Evolutionary conservation across 768 basidiomycete species (phyloP).

Genomic region (Russula emetica): DNA sequence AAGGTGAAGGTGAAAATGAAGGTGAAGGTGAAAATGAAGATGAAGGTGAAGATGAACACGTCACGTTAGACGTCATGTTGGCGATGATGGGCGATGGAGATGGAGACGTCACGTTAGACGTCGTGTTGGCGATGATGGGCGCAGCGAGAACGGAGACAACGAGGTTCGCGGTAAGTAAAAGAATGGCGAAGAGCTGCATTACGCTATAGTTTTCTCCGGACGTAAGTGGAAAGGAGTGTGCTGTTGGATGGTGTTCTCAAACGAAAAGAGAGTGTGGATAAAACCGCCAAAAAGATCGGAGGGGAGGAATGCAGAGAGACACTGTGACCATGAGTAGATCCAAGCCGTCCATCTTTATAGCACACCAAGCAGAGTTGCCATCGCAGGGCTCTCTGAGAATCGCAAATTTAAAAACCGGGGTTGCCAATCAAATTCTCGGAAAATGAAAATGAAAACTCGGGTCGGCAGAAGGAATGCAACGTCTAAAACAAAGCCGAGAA

Average conservation of each 20-base stretch:
- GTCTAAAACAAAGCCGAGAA: not conserved
- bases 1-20: no score
- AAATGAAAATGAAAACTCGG: not conserved
- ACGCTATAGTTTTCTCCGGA: conserved; percentile 32
- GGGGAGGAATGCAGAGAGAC: conserved; percentile 12
- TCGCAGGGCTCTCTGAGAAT: not conserved
- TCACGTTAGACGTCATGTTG: no score
- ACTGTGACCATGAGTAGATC: not conserved
- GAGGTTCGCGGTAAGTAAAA: conserved; percentile 43
- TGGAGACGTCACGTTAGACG: not conserved
- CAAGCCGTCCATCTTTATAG: not conserved
- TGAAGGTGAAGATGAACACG: no score
- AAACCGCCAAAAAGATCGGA: conserved; percentile 19
- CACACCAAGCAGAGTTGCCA: not conserved
- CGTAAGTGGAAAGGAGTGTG: conserved; percentile 23
- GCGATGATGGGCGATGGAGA: no score
- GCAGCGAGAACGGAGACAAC: conserved; percentile 26
- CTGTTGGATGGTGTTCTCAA: conserved; percentile 6
- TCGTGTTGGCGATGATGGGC: not conserved
- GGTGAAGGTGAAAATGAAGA: no score
- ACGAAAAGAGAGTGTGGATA: conserved; percentile 11
- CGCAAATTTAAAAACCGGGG: not conserved
- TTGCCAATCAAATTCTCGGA: not conserved
- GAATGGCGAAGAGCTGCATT: conserved; percentile 39
- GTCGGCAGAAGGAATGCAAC: not conserved